phyloP scores from a whole-genome alignment of 192 early-diverging fungal species.

The Coemansia sp. region DNA sequence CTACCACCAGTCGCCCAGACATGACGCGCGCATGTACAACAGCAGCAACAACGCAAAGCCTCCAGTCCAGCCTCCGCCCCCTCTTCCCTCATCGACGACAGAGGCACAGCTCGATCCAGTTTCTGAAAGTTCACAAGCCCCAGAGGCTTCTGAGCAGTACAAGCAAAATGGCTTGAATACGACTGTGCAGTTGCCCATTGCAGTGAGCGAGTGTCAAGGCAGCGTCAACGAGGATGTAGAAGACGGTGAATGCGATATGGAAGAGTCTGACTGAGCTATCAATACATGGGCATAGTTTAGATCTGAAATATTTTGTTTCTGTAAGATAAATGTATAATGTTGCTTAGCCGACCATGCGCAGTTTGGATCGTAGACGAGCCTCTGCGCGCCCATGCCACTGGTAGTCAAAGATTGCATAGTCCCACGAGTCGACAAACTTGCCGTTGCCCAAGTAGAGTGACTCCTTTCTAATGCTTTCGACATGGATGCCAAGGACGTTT shows the following conservation, averaged over 20 bases:
- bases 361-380: slow-evolving; percentile 10
- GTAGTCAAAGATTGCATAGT: slow-evolving; percentile 46
- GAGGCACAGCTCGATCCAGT: neutral
- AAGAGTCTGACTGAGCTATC: slow-evolving; percentile 31
- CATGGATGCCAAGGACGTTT: slow-evolving; percentile 26
- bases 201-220: neutral
- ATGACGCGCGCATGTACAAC: neutral
- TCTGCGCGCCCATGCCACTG: slow-evolving; percentile 29
- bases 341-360: slow-evolving; percentile 7
- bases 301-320: neutral
- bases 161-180: neutral
- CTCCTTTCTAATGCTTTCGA: slow-evolving; percentile 44
- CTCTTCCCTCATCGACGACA: neutral
- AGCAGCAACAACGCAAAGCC: neutral
- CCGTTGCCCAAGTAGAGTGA: slow-evolving; percentile 32
- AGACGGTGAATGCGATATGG: slow-evolving; percentile 56
- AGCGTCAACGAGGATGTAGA: slow-evolving; percentile 24
- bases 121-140: neutral
- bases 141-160: neutral
- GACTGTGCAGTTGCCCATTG: neutral
- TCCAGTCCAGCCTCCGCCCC: neutral
- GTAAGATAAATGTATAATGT: neutral
- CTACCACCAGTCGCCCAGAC: neutral
- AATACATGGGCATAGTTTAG: neutral
- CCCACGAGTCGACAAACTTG: slow-evolving; percentile 43